phyloP scores from a whole-genome alignment of 805 yeast genomes.

The Sugiyamaella americana region DNA sequence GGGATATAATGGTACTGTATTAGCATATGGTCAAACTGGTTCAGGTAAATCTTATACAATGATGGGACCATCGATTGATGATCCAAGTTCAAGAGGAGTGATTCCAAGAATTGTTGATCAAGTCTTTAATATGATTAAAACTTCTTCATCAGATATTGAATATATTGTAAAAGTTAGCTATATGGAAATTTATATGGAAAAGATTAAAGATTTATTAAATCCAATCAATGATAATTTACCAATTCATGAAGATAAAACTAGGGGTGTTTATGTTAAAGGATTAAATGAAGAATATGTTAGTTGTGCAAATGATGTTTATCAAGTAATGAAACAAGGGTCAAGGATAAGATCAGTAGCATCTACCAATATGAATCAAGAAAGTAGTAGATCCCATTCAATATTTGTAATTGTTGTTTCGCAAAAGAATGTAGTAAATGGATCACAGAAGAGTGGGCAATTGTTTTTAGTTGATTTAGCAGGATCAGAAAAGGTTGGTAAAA shows the following conservation, averaged over 20 bases:
- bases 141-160: conserved; percentile 47
- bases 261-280: conserved; percentile 69
- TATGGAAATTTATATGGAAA: conserved; percentile 79
- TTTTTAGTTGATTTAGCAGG: conserved; percentile 84
- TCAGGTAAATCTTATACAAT: conserved; percentile 73
- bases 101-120: conserved; percentile 67
- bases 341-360: conserved; percentile 49
- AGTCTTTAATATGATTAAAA: conserved; percentile 50
- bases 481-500: conserved; percentile 69
- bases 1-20: conserved; percentile 73
- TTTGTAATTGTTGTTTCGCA: conserved; percentile 65
- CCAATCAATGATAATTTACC: conserved; percentile 37
- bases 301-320: conserved; percentile 51
- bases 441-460: conserved; percentile 55
- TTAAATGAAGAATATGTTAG: conserved; percentile 57
- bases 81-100: conserved; percentile 48
- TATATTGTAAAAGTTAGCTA: conserved; percentile 63
- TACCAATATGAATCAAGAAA: conserved; percentile 65
- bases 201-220: conserved; percentile 62
- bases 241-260: conserved; percentile 57
- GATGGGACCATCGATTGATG: conserved; percentile 51
- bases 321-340: conserved; percentile 54
- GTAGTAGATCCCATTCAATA: conserved; percentile 77
- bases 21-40: conserved; percentile 78
- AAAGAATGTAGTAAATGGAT: conserved; percentile 47